Evolutionary conservation across 2,329 filamentous ascomycete species (phyloP), one percentile per base, ranked within the genome.

Genomic region (Akanthomyces dipterigenus): DNA sequence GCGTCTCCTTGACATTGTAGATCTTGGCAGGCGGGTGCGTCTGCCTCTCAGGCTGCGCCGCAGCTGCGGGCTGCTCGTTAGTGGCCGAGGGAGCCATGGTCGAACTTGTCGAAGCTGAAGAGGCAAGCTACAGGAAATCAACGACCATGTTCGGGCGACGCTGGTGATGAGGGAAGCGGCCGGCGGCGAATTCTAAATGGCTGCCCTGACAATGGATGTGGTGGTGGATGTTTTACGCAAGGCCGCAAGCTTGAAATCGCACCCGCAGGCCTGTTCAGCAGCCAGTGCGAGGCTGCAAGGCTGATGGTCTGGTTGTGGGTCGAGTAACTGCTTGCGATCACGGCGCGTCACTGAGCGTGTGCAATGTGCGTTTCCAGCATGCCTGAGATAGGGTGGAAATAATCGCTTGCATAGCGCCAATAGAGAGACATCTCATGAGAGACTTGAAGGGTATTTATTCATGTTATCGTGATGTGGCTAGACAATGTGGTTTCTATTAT

Each of bases 1-100:
- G 80, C 62, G 79, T 81, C 70, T 88, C 87, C 69, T 82, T 83
- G 62, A 86, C 81, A n/a, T 80, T 78, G 65, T 84, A 85, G 58
- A 88, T 79, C 46, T 78, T 79, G 63, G 84, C 76, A 40, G 83
- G 76, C 60, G 83, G 79, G 65, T 80, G 82, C 62, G 70, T 77
- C 70, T 75, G 73, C 70, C 71, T 71, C 70, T 71, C 68, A 16
- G 31, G 14, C 14, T 50, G 51, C 61, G 70, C 72, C 62, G 70
- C 64, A 67, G 68, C 69, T 64, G 71, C 68, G 64, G 70, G 71
- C 56, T 75, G 74, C 63, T 76, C 76, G 65, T 80, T 81, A 66
- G 79, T 73, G 38, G 79, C 83, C 58, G 82, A 81, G 62, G 82
- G 82, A 65, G 81, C 77, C 81, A 84, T 84, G 64, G 51, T 70